These are phyloP conservation scores for Trametes pubescens DNA, from an alignment of 1,284 basidiomycete genomes.

Conservation along the genomic window DNA sequence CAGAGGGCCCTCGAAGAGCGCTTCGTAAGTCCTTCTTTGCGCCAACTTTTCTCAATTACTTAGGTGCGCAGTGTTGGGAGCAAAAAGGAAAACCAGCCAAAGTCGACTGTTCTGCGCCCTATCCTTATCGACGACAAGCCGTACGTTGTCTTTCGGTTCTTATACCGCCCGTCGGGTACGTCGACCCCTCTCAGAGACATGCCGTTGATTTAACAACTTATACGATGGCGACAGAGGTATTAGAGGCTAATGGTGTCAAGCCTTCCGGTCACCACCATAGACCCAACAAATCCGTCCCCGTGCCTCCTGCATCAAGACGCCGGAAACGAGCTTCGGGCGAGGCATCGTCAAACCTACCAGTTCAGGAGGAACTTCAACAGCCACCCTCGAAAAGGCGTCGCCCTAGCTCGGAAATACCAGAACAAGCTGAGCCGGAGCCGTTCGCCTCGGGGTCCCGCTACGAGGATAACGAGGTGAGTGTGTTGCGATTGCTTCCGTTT, in stretches of 20 bases:
- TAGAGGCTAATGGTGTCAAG: slow-evolving; percentile 27
- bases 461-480: not conserved
- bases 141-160: slow-evolving; percentile 28
- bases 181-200: not conserved
- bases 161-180: slow-evolving; percentile 32
- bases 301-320: not conserved
- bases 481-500: not conserved
- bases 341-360: not conserved
- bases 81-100: slow-evolving; percentile 13
- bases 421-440: not conserved
- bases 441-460: not conserved
- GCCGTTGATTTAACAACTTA: too few relatives aligned
- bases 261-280: not conserved
- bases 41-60: not conserved
- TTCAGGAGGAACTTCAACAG: not conserved
- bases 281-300: not conserved
- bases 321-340: not conserved
- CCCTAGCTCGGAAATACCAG: not conserved
- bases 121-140: slow-evolving; percentile 30
- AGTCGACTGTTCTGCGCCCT: slow-evolving; percentile 20
- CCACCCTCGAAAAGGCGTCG: not conserved
- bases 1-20: not conserved
- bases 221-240: slow-evolving; percentile 10
- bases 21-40: not conserved
- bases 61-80: slow-evolving; percentile 8